These are phyloP conservation scores for Narthecium ossifragum DNA, from an alignment of 106 monocot species.

Conservation along the genomic window DNA sequence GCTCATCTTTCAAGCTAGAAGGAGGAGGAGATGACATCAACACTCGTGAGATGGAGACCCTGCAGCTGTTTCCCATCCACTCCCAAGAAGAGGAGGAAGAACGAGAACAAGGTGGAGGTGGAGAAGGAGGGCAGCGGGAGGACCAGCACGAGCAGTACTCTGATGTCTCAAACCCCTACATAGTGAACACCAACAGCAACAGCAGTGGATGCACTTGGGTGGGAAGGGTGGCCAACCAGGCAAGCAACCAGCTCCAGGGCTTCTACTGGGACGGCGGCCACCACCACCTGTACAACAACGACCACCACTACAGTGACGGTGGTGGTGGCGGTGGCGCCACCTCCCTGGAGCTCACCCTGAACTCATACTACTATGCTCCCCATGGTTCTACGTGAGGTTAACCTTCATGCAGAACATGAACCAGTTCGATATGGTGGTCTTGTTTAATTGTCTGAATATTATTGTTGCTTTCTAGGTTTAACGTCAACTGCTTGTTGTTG, in stretches of 20 bases:
- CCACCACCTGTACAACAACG: conserved; percentile 5
- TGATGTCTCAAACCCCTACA: no score
- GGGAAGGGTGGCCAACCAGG: no score
- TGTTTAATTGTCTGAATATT: no score
- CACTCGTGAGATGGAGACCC: conserved; percentile 59
- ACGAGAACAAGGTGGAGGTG: background rate
- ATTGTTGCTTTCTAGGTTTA: no score
- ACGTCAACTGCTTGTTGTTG: no score
- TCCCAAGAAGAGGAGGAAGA: conserved; percentile 10
- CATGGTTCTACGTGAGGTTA: conserved; percentile 53
- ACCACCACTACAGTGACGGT: conserved; percentile 7
- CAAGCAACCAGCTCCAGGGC: background rate
- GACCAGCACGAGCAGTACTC: no score
- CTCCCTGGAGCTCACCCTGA: conserved; percentile 84
- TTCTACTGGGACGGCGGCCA: conserved; percentile 10
- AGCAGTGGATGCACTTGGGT: background rate
- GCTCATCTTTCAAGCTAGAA: no score
- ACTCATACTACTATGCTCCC: conserved; percentile 54
- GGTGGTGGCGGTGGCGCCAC: conserved; percentile 8
- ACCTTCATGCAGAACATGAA: no score
- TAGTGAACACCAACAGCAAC: background rate
- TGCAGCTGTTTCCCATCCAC: conserved; percentile 72
- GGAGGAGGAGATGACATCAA: conserved; percentile 3
- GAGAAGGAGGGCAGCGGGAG: background rate
- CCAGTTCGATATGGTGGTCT: no score